A percentile compares a stretch with the other conserved stretches of the same genome.
These are phyloP conservation scores for Daldinia concentrica DNA, from an alignment of 495 filamentous ascomycete genomes.

Conservation along the genomic window DNA sequence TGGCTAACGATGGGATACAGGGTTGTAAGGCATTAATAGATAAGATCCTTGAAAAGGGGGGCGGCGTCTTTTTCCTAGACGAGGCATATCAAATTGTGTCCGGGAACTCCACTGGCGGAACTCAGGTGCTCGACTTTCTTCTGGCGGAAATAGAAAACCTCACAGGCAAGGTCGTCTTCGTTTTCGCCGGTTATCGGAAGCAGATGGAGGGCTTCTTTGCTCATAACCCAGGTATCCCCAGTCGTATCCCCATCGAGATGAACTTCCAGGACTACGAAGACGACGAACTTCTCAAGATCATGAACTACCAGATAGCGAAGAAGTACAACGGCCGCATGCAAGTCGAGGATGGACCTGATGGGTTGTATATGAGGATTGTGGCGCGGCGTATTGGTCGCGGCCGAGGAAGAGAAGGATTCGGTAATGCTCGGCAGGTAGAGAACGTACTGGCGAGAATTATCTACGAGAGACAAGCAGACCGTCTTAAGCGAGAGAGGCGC, in stretches of 20 bases:
- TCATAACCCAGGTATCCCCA: slow-evolving; percentile 78
- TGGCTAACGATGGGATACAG: slow-evolving; percentile 69
- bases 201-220: slow-evolving; percentile 84
- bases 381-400: slow-evolving; percentile 67
- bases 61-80: slow-evolving; percentile 79
- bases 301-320: slow-evolving; percentile 63
- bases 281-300: slow-evolving; percentile 68
- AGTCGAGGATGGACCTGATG: slow-evolving; percentile 65
- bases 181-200: slow-evolving; percentile 79
- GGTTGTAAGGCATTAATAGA: slow-evolving; percentile 69
- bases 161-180: slow-evolving; percentile 77
- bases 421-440: slow-evolving; percentile 74
- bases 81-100: slow-evolving; percentile 79
- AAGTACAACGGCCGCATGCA: slow-evolving; percentile 65
- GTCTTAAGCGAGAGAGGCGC: slow-evolving; percentile 55
- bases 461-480: slow-evolving; percentile 64
- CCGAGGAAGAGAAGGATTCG: slow-evolving; percentile 74
- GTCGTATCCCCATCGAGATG: slow-evolving; percentile 73
- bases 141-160: slow-evolving; percentile 80
- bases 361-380: slow-evolving; percentile 73
- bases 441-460: slow-evolving; percentile 67
- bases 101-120: slow-evolving; percentile 63
- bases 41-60: slow-evolving; percentile 61
- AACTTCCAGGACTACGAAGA: slow-evolving; percentile 77
- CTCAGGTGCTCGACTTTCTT: slow-evolving; percentile 75